phyloP scores from a whole-genome alignment of 2,329 filamentous ascomycete species.

The Lachnellula cervina region DNA sequence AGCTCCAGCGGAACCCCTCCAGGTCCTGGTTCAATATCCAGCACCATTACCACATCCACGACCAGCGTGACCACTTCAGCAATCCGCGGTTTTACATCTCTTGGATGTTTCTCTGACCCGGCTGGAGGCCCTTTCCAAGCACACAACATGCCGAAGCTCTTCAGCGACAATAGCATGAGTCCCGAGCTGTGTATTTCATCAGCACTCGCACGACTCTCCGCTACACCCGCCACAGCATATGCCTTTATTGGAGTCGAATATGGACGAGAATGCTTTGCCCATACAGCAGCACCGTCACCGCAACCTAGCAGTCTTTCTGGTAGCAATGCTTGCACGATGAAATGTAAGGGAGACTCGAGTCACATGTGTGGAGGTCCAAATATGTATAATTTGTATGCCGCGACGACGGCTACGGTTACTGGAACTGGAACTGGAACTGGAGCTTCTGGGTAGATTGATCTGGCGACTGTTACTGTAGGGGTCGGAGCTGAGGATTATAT shows the following conservation, averaged over 20 bases:
- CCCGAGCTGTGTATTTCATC: slow-evolving; percentile 33
- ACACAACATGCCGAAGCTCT: slow-evolving; percentile 31
- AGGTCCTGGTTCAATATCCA: background rate
- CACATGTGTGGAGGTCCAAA: slow-evolving; percentile 32
- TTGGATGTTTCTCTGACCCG: slow-evolving; percentile 31
- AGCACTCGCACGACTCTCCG: slow-evolving; percentile 27
- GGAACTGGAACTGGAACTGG: background rate
- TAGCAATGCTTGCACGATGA: slow-evolving; percentile 31
- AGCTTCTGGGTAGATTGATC: background rate
- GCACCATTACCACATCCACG: slow-evolving; percentile 3
- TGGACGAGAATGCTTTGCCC: slow-evolving; percentile 34
- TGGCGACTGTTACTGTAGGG: background rate
- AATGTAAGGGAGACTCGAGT: slow-evolving; percentile 23
- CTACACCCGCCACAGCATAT: slow-evolving; percentile 26
- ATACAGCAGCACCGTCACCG: slow-evolving; percentile 18
- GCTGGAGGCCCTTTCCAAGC: slow-evolving; percentile 17
- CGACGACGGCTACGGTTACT: slow-evolving; percentile 4
- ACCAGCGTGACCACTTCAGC: slow-evolving; percentile 5
- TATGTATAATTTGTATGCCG: slow-evolving; percentile 34
- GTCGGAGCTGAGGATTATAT: background rate
- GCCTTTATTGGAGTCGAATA: slow-evolving; percentile 32
- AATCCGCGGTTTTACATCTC: slow-evolving; percentile 28
- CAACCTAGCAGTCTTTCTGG: slow-evolving; percentile 28
- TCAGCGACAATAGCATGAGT: slow-evolving; percentile 32
- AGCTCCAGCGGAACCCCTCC: background rate